A percentile compares a stretch with the other conserved stretches of the same genome.
These are phyloP conservation scores for Entomortierella parvispora DNA, from an alignment of 192 early-diverging fungal species.

Conservation along the genomic window DNA sequence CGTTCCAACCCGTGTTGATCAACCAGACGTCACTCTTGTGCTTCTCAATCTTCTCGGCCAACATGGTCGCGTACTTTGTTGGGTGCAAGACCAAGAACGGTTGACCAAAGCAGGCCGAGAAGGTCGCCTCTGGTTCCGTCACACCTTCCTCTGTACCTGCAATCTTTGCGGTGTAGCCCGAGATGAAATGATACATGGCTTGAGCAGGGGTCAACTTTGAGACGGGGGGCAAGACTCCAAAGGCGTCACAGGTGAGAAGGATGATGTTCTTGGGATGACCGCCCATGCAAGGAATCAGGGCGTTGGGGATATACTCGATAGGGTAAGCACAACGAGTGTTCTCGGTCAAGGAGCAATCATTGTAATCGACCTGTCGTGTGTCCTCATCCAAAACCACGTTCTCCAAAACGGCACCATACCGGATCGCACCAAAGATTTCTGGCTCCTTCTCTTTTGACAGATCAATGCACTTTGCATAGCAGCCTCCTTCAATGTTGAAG, in stretches of 20 bases:
- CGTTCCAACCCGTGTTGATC: conserved; percentile 99
- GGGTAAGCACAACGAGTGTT: conserved; percentile 98
- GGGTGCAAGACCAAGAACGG: conserved; percentile 99
- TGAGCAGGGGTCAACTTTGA: conserved; percentile 88
- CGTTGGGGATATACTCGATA: conserved; percentile 94
- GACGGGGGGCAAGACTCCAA: conserved; percentile 94
- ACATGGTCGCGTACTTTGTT: conserved; percentile 94
- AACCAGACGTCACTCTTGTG: conserved; percentile 92
- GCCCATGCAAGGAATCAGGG: conserved; percentile 87
- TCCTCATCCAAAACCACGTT: conserved; percentile 89
- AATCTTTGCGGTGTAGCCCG: conserved; percentile 98
- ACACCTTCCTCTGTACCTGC: conserved; percentile 97
- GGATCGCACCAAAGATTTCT: conserved; percentile 97
- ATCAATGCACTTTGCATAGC: conserved; percentile 98
- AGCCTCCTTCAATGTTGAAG: conserved; percentile 99
- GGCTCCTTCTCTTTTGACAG: conserved; percentile 97
- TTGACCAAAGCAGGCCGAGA: conserved; percentile 93
- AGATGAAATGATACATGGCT: conserved; percentile 98
- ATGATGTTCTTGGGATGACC: conserved; percentile 96
- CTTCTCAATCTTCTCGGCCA: conserved; percentile 91
- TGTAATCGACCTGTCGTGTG: conserved; percentile 85
- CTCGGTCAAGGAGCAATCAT: conserved; percentile 84
- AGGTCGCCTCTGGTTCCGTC: conserved; percentile 90
- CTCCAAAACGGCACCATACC: conserved; percentile 94
- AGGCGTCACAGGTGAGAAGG: conserved; percentile 96